phyloP scores from a whole-genome alignment of 1,139 yeast species.

The Candida albicans region DNA sequence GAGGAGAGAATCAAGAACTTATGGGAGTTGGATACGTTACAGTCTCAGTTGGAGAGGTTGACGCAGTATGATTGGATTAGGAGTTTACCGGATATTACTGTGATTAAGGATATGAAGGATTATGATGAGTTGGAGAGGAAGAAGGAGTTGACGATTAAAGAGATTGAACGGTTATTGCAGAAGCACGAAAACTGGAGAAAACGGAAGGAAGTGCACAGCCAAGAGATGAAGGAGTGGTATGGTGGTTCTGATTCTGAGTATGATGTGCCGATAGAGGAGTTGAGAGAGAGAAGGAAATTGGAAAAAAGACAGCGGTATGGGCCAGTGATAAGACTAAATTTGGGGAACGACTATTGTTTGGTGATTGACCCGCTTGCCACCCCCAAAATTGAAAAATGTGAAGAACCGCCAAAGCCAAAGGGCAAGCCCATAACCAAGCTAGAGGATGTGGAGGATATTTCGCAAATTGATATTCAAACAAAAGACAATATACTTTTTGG shows the following conservation, averaged over 20 bases:
- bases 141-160: conserved; percentile 49
- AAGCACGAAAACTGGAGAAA: conserved; percentile 49
- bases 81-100: conserved; percentile 52
- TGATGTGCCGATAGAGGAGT: conserved; percentile 21
- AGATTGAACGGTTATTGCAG: conserved; percentile 46
- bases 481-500: conserved; percentile 10
- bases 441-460: conserved; percentile 8
- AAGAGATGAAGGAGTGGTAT: conserved; percentile 24
- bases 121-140: conserved; percentile 50
- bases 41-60: conserved; percentile 44
- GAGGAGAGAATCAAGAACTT: conserved; percentile 53
- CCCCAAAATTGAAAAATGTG: conserved; percentile 21
- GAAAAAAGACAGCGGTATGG: conserved; percentile 24
- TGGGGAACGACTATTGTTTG: conserved; percentile 31
- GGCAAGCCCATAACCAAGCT: conserved; percentile 3
- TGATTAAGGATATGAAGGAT: conserved; percentile 49
- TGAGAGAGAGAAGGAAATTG: conserved; percentile 20
- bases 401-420: background rate
- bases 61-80: conserved; percentile 57
- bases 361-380: conserved; percentile 32
- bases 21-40: conserved; percentile 53
- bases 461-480: conserved; percentile 5
- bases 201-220: conserved; percentile 27
- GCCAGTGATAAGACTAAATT: conserved; percentile 25
- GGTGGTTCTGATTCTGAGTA: conserved; percentile 15